Conservation (phyloP, 1,139 yeast species). For the Candida frijolesensis region DNA sequence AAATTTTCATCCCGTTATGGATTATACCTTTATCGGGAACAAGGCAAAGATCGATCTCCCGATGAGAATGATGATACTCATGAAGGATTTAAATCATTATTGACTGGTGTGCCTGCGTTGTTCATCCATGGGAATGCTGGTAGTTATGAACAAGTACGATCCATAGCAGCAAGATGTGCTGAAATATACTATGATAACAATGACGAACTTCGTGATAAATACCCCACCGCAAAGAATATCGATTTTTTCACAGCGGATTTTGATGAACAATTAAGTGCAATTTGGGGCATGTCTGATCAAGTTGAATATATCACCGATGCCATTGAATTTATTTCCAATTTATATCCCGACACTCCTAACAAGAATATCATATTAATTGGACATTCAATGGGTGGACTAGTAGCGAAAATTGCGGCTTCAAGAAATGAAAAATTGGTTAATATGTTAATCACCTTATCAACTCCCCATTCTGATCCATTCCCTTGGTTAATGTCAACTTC, state of each 20-base stretch:
- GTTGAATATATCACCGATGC: slow-evolving; percentile 95
- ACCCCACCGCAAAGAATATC: slow-evolving; percentile 44
- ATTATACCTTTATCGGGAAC: slow-evolving; percentile 77
- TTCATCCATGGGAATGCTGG: slow-evolving; percentile 99
- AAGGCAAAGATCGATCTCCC: slow-evolving; percentile 60
- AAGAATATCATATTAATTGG: slow-evolving; percentile 78
- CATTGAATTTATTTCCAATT: slow-evolving; percentile 65
- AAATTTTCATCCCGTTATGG: slow-evolving; percentile 79
- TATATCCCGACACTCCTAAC: slow-evolving; percentile 58
- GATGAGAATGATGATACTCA: slow-evolving; percentile 26
- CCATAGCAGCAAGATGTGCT: slow-evolving; percentile 82
- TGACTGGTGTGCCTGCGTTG: slow-evolving; percentile 81
- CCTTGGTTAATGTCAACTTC: slow-evolving; percentile 42
- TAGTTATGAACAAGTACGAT: slow-evolving; percentile 83
- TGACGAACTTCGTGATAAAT: slow-evolving; percentile 11
- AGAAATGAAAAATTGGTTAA: slow-evolving; percentile 73
- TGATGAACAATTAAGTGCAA: slow-evolving; percentile 94
- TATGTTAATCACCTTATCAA: slow-evolving; percentile 82
- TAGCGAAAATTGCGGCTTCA: slow-evolving; percentile 50
- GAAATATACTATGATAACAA: slow-evolving; percentile 38
- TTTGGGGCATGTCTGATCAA: slow-evolving; percentile 95
- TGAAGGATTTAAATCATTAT: slow-evolving; percentile 13
- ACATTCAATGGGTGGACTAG: slow-evolving; percentile 98
- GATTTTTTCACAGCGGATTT: slow-evolving; percentile 92
- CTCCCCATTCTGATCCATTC: slow-evolving; percentile 96